Conservation (phyloP, 805 yeast species). For the Zygoascus biomembranicola region DNA sequence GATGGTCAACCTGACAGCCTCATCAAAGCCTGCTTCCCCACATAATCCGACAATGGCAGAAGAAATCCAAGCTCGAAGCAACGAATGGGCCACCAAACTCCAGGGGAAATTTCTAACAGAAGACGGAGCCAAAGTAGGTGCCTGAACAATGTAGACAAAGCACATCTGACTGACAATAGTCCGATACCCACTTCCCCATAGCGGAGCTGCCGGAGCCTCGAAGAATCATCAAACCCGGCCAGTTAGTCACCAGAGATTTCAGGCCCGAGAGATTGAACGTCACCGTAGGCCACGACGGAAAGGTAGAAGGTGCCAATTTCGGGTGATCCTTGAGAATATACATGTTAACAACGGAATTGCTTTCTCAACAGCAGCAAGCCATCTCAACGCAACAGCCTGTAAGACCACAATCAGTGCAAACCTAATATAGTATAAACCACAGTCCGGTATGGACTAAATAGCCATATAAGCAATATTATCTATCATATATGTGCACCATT, state of each 20-base stretch:
- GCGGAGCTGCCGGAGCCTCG: conserved; percentile 14
- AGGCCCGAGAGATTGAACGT: conserved; percentile 19
- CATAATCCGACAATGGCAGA: background rate
- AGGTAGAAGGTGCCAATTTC: conserved; percentile 15
- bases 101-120: conserved; percentile 3
- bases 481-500: background rate
- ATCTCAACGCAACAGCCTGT: background rate
- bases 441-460: background rate
- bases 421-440: too few species aligned
- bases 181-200: conserved; percentile 3
- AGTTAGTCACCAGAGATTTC: conserved; percentile 18
- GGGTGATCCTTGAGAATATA: conserved; percentile 14
- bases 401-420: background rate
- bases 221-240: conserved; percentile 17
- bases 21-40: background rate
- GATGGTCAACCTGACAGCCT: too few species aligned
- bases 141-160: background rate
- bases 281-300: conserved; percentile 12
- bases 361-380: background rate
- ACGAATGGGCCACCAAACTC: conserved; percentile 11
- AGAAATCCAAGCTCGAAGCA: background rate
- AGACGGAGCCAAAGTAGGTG: background rate
- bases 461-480: background rate
- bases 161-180: background rate
- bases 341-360: background rate